Percentiles rank a stretch among this genome's conserved stretches.
Evolutionary conservation across 176 grass and related monocot species (phyloP).

Genomic region (Triticum dicoccoides): DNA sequence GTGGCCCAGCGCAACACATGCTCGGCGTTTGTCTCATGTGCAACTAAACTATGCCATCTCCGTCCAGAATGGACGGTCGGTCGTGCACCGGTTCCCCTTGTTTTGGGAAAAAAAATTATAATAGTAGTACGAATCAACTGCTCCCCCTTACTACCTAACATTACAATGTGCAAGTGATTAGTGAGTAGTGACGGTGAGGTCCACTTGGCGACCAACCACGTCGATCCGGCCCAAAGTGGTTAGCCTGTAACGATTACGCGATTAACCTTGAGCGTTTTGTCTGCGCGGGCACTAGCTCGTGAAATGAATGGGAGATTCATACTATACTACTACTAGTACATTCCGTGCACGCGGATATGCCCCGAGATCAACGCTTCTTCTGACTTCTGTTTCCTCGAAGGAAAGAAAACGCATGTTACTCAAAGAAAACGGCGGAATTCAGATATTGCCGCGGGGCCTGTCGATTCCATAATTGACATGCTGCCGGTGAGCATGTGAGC

Average conservation of each 20-base stretch:
- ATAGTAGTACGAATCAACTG: neutral
- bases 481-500: no score
- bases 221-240: neutral
- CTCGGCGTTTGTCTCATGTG: neutral
- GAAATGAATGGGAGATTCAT: neutral
- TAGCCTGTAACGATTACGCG: neutral
- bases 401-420: no score
- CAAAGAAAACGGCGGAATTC: no score
- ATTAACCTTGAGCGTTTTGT: neutral
- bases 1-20: conserved; percentile 3
- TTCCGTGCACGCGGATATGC: no score
- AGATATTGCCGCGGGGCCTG: no score
- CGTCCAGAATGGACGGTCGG: conserved; percentile 12
- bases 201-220: conserved; percentile 8
- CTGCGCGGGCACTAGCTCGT: neutral
- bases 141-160: conserved; percentile 21
- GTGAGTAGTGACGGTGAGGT: neutral
- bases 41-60: conserved; percentile 35
- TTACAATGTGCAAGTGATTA: neutral
- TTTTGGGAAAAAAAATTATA: no score
- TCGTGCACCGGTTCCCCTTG: neutral
- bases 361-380: no score
- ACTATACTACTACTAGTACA: no score
- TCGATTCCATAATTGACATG: no score
- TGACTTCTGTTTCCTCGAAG: no score